phyloP scores from a whole-genome alignment of 1,284 basidiomycete genomes.

The Trametes hirsuta region DNA sequence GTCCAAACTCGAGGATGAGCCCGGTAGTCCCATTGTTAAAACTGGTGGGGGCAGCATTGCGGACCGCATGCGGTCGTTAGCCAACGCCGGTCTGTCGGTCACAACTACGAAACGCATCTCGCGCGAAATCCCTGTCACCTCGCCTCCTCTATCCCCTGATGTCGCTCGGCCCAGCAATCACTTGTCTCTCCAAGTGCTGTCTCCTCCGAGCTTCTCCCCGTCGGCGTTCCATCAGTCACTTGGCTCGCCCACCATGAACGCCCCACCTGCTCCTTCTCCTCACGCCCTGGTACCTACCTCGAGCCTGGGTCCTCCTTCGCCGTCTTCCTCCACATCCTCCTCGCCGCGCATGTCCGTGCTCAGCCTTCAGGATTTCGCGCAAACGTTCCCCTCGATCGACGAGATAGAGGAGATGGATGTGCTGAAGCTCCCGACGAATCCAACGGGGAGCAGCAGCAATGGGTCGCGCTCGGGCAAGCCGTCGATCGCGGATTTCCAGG shows the following conservation, averaged over 20 bases:
- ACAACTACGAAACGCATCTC: slow-evolving; percentile 53
- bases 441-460: slow-evolving; percentile 36
- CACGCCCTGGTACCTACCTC: slow-evolving; percentile 70
- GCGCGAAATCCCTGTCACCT: slow-evolving; percentile 40
- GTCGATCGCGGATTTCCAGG: slow-evolving; percentile 17
- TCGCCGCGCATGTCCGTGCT: slow-evolving; percentile 42
- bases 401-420: slow-evolving; percentile 64
- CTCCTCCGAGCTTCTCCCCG: slow-evolving; percentile 32
- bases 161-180: slow-evolving; percentile 21
- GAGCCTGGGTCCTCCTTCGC: slow-evolving; percentile 73
- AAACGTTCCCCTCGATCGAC: slow-evolving; percentile 73
- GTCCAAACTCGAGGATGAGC: slow-evolving; percentile 12
- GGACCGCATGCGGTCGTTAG: slow-evolving; percentile 72
- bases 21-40: slow-evolving; percentile 42
- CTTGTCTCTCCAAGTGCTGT: slow-evolving; percentile 33
- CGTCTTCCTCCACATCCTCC: slow-evolving; percentile 53
- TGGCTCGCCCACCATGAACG: slow-evolving; percentile 30
- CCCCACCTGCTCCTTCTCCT: slow-evolving; percentile 36
- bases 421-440: slow-evolving; percentile 52
- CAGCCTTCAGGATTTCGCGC: slow-evolving; percentile 56
- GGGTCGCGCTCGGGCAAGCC: slow-evolving; percentile 24
- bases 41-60: slow-evolving; percentile 60
- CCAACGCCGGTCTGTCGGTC: slow-evolving; percentile 62
- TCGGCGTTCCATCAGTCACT: slow-evolving; percentile 33
- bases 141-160: slow-evolving; percentile 25